Percentiles rank a stretch among this genome's conserved stretches.
These are phyloP conservation scores for Amphirosellinia nigrospora DNA, from an alignment of 495 filamentous ascomycete genomes.

Conservation along the genomic window DNA sequence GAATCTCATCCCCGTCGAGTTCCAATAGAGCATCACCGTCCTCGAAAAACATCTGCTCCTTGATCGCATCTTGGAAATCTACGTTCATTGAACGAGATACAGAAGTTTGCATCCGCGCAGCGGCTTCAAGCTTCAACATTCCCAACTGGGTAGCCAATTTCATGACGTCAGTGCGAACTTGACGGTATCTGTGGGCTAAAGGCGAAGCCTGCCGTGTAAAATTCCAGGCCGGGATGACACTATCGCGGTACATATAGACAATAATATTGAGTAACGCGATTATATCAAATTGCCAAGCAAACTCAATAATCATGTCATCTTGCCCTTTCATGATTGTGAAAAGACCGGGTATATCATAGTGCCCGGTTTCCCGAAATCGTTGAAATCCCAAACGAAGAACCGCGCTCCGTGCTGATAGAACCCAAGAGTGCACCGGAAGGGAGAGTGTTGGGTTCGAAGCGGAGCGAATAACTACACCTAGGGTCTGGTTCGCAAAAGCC, in stretches of 20 bases:
- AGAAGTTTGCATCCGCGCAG: slow-evolving; percentile 73
- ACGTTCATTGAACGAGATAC: slow-evolving; percentile 65
- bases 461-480: slow-evolving; percentile 57
- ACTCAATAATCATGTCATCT: slow-evolving; percentile 59
- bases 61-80: slow-evolving; percentile 71
- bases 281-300: slow-evolving; percentile 70
- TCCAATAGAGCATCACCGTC: slow-evolving; percentile 79
- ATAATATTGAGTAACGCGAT: slow-evolving; percentile 78
- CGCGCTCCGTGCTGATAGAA: slow-evolving; percentile 74
- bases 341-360: slow-evolving; percentile 54
- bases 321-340: slow-evolving; percentile 62
- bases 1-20: slow-evolving; percentile 68
- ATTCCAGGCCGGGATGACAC: slow-evolving; percentile 84
- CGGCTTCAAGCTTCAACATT: slow-evolving; percentile 70
- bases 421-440: slow-evolving; percentile 84
- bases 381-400: slow-evolving; percentile 68
- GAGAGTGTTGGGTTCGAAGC: slow-evolving; percentile 65
- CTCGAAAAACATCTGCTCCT: slow-evolving; percentile 71
- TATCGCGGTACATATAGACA: slow-evolving; percentile 82
- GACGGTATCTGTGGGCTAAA: slow-evolving; percentile 72
- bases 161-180: slow-evolving; percentile 84
- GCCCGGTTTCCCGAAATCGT: slow-evolving; percentile 51
- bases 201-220: slow-evolving; percentile 65
- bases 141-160: slow-evolving; percentile 71
- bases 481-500: slow-evolving; percentile 42